Evolutionary conservation across 768 basidiomycete genomes (phyloP).

Genomic region (Termitomyces eurrhizus): DNA sequence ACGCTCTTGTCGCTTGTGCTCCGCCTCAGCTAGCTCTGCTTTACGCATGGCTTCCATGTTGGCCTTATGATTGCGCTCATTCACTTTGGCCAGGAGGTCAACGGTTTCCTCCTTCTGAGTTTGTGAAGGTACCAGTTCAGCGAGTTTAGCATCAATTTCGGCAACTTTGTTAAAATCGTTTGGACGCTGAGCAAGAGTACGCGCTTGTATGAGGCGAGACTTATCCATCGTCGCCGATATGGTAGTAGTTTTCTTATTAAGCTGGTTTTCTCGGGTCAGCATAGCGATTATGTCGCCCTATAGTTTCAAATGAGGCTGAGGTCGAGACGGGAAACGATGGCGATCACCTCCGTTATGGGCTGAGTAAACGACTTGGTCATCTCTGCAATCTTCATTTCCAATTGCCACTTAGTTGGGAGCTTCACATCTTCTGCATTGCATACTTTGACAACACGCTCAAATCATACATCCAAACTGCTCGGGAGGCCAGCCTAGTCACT

Average conservation of each 20-base stretch:
- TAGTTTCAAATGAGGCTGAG: background rate
- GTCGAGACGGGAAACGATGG: background rate
- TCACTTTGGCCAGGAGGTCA: slow-evolving; percentile 72
- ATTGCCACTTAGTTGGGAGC: slow-evolving; percentile 60
- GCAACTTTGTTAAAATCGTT: slow-evolving; percentile 63
- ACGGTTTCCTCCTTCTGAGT: slow-evolving; percentile 21
- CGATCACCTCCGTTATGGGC: slow-evolving; percentile 74
- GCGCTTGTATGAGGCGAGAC: slow-evolving; percentile 64
- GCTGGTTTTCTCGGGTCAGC: slow-evolving; percentile 60
- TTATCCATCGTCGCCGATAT: slow-evolving; percentile 49
- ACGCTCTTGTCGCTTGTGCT: slow-evolving; percentile 67
- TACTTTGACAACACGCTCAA: slow-evolving; percentile 48
- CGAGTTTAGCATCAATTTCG: slow-evolving; percentile 60
- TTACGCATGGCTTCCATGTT: slow-evolving; percentile 78
- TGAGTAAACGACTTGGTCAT: slow-evolving; percentile 56
- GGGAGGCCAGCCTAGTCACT: no score
- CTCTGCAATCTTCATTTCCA: slow-evolving; percentile 64
- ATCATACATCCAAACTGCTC: slow-evolving; percentile 20
- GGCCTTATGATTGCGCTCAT: slow-evolving; percentile 85
- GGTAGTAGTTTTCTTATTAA: slow-evolving; percentile 29
- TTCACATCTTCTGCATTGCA: slow-evolving; percentile 51
- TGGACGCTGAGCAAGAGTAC: slow-evolving; percentile 70
- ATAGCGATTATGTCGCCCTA: slow-evolving; percentile 84
- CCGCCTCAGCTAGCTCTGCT: slow-evolving; percentile 67
- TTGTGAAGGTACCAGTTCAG: slow-evolving; percentile 35